These are phyloP conservation scores for Salicornia ramosissima DNA, from an alignment of 148 eudicot genomes.

Conservation along the genomic window DNA sequence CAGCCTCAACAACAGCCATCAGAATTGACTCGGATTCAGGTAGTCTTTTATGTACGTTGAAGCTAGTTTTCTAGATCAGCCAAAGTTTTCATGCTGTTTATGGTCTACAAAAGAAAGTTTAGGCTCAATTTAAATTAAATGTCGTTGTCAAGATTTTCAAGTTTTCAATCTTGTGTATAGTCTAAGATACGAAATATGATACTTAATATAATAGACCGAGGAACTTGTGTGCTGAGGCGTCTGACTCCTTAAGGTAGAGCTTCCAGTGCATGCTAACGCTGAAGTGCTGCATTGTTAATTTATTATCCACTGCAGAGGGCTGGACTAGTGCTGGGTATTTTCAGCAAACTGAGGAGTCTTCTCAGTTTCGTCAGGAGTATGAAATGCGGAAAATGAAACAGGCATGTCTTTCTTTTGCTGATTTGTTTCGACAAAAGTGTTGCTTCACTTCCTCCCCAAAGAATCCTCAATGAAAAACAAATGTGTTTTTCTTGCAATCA, in stretches of 20 bases:
- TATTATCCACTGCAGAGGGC: slow-evolving; percentile 29
- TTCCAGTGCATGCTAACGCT: background rate
- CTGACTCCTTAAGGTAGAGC: background rate
- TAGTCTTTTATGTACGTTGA: slow-evolving; percentile 14
- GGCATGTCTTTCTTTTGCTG: slow-evolving; percentile 29
- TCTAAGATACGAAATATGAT: too few relatives aligned
- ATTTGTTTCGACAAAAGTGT: background rate
- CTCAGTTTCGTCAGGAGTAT: slow-evolving; percentile 52
- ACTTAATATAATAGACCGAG: too few relatives aligned
- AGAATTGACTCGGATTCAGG: slow-evolving; percentile 50
- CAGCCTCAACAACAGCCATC: slow-evolving; percentile 44
- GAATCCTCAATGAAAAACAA: background rate
- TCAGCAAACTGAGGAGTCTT: slow-evolving; percentile 47
- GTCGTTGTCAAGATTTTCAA: background rate
- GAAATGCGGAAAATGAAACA: slow-evolving; percentile 71
- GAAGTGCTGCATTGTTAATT: background rate
- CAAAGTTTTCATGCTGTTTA: background rate
- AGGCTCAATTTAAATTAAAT: too few relatives aligned
- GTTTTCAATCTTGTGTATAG: background rate
- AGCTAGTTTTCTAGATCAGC: background rate
- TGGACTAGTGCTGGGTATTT: slow-evolving; percentile 38
- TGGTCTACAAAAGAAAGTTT: background rate
- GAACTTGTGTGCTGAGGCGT: background rate
- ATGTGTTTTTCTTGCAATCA: background rate
- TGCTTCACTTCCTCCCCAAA: background rate